Evolutionary conservation across 768 basidiomycete genomes (phyloP), one percentile per base, ranked within the genome.

Genomic region (Mycena epipterygia): DNA sequence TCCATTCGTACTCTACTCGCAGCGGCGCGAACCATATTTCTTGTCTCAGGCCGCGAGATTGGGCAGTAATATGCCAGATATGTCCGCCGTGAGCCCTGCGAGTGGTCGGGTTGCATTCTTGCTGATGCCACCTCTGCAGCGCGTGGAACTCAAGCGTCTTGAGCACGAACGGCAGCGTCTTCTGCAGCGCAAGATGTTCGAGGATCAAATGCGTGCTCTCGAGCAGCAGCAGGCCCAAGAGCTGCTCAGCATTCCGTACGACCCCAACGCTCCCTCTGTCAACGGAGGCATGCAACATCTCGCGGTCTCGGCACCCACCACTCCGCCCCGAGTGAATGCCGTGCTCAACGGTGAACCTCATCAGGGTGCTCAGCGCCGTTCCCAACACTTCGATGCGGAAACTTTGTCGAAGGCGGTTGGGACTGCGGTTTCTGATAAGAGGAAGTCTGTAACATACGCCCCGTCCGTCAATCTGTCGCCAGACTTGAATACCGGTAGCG

Each of bases 161-260:
- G 92, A 96, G 81, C 95, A 98, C 78, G 96, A 98, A 81, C 91
- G 94, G 59, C 95, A 96, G 82, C 95, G 96, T 71, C 84, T 84
- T 42, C 79, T 94, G 48, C 96, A 97, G 79, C 92, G 96, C 78
- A 93, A 91, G 81, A 82, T 95, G 76, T 99, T 98, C 81, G 97
- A 99, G 82, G 95, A 97, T 76, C 96, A 98, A 83, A 98, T 98
- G 97, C 92, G 93, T 64, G 91, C 88, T 62, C 88, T 99, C 73
- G 96, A 98, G 83, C 92, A 93, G 73, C 92, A 95, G 80, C 97
- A 99, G 82, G 91, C 90, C 16, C 92, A 93, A 73, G 94, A 96
- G 79, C 87, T 96, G 42, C 89, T 96, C 76, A 88, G 81, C 73
- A 87, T 95, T 75, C 93, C 93, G 39, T 89, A 88, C 77, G 92